Conservation (phyloP, 23 red algal genomes). For the Gracilariopsis chorda region DNA sequence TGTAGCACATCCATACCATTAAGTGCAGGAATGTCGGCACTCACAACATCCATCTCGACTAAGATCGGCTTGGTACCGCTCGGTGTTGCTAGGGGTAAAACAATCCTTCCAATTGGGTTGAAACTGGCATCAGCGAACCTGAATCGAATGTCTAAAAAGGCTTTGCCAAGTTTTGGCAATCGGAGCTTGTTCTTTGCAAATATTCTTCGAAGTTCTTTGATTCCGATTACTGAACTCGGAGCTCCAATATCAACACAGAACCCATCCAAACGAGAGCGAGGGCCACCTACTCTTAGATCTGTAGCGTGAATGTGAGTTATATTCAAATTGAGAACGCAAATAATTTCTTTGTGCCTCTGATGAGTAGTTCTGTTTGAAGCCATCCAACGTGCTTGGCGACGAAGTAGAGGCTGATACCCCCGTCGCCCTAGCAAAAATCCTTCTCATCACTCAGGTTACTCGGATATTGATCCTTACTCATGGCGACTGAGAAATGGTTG, state of each 20-base stretch:
- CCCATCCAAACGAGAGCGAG: neutral
- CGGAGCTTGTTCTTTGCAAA: neutral
- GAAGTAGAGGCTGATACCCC: neutral
- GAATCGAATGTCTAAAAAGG: neutral
- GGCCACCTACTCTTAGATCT: neutral
- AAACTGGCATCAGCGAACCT: neutral
- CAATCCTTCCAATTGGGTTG: neutral
- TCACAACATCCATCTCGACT: conserved; percentile 4
- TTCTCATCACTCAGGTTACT: too few relatives aligned
- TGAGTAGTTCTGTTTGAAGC: neutral
- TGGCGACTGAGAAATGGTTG: conserved; percentile 3
- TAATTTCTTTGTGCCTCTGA: neutral
- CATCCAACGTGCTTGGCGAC: neutral
- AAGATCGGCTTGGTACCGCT: neutral
- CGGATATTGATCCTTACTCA: neutral
- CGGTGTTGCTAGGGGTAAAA: neutral
- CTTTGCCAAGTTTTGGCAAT: neutral
- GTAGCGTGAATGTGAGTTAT: neutral
- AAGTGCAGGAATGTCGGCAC: conserved; percentile 14
- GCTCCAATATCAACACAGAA: conserved; percentile 50
- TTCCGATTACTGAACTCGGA: neutral
- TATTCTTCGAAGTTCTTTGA: neutral
- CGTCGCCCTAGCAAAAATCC: conserved; percentile 3
- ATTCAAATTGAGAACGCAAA: neutral
- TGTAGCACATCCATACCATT: conserved; percentile 34